Evolutionary conservation across 176 grass and related monocot species (phyloP).

Genomic region (Zea luxurians): DNA sequence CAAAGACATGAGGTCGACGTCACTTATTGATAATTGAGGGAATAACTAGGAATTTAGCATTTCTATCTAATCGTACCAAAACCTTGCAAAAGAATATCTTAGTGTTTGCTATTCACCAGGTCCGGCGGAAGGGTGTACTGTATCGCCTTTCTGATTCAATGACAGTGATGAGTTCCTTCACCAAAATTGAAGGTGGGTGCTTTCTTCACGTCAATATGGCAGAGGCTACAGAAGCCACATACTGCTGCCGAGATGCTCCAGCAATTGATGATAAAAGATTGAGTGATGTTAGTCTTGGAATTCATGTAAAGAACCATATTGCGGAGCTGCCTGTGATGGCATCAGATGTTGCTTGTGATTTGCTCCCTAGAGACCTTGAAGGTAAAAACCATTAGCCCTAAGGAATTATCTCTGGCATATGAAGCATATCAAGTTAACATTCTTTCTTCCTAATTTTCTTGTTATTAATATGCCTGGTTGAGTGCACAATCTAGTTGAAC

Average conservation of each 20-base stretch:
- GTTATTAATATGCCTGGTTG: conserved; percentile 12
- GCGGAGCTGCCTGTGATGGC: neutral
- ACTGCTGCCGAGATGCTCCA: conserved; percentile 3
- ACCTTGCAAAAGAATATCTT: conserved; percentile 19
- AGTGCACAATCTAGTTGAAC: neutral
- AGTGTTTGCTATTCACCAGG: conserved; percentile 53
- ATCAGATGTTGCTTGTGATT: conserved; percentile 22
- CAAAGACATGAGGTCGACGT: neutral
- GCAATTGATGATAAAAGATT: conserved; percentile 19
- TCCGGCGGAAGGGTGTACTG: conserved; percentile 43
- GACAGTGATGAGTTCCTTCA: conserved; percentile 45
- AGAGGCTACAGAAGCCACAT: neutral
- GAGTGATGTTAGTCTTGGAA: conserved; percentile 19
- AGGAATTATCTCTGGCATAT: conserved; percentile 3
- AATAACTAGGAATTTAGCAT: conserved; percentile 3
- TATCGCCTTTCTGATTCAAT: conserved; percentile 73
- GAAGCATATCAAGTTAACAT: conserved; percentile 14
- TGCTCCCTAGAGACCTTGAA: conserved; percentile 27
- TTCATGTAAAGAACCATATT: conserved; percentile 20
- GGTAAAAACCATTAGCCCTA: conserved; percentile 14
- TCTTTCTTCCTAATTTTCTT: neutral
- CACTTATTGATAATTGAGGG: neutral
- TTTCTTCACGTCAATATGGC: conserved; percentile 66
- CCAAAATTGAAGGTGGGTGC: conserved; percentile 42
- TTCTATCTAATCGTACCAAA: conserved; percentile 10